phyloP scores from a whole-genome alignment of 2,329 filamentous ascomycete species.

The Aureobasidium vineae region DNA sequence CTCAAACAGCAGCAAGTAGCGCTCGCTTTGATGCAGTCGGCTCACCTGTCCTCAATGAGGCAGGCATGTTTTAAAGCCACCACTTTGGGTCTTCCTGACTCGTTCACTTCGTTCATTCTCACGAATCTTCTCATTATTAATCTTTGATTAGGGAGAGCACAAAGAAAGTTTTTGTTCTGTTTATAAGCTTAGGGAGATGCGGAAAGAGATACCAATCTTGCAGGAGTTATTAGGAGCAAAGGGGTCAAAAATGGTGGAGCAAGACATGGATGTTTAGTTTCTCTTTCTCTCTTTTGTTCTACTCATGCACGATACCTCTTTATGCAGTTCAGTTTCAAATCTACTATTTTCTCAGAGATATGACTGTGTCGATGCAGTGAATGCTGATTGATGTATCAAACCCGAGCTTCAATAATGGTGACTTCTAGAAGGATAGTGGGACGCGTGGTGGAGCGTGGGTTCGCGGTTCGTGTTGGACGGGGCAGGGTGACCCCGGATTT shows the following conservation, averaged over 20 bases:
- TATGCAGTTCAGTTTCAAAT: conserved; percentile 5
- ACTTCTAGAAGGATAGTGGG: not conserved
- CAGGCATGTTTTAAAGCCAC: conserved; percentile 28
- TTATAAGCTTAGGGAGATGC: not conserved
- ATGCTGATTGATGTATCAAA: not conserved
- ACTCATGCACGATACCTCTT: conserved; percentile 18
- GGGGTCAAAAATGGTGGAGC: not conserved
- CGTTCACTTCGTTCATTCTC: not conserved
- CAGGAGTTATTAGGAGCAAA: conserved; percentile 19
- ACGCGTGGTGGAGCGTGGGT: not conserved
- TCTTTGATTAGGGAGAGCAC: not conserved
- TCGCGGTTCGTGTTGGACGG: not conserved
- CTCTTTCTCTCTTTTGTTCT: not conserved
- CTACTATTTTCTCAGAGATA: not conserved
- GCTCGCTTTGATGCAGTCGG: conserved; percentile 27
- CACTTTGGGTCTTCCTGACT: not conserved
- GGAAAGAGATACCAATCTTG: conserved; percentile 2
- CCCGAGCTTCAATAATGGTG: not conserved
- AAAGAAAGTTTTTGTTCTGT: not conserved
- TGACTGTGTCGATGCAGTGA: not conserved
- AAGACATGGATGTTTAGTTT: not conserved
- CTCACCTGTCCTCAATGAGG: conserved; percentile 29
- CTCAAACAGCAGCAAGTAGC: conserved; percentile 1
- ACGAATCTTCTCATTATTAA: not conserved
- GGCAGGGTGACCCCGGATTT: conserved; percentile 14